Evolutionary conservation across 768 basidiomycete genomes (phyloP).

Genomic region (Suillus brevipes): DNA sequence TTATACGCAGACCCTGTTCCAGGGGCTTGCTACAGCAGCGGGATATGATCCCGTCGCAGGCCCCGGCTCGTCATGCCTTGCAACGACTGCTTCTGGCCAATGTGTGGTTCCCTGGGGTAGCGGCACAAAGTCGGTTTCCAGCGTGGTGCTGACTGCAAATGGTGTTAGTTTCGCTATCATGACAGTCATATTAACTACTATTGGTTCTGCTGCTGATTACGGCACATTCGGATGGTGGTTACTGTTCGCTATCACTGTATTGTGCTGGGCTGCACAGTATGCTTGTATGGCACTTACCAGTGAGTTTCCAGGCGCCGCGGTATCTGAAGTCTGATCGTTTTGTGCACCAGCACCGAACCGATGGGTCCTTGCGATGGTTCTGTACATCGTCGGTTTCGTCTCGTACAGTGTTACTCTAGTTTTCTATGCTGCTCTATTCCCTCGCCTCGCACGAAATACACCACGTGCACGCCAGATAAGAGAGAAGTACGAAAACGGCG

Average conservation of each 20-base stretch:
- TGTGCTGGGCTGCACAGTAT: conserved; percentile 83
- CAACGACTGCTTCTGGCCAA: conserved; percentile 58
- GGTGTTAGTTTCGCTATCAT: conserved; percentile 78
- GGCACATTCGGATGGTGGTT: conserved; percentile 73
- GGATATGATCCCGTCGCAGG: conserved; percentile 73
- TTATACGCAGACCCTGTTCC: conserved; percentile 75
- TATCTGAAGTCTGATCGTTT: not conserved
- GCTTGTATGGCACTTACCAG: conserved; percentile 73
- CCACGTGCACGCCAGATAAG: conserved; percentile 54
- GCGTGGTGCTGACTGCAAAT: conserved; percentile 74
- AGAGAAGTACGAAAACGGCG: conserved; percentile 57
- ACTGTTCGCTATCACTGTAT: conserved; percentile 63
- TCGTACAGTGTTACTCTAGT: conserved; percentile 79
- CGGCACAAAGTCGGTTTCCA: conserved; percentile 72
- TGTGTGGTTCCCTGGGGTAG: conserved; percentile 79
- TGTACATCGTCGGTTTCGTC: conserved; percentile 80
- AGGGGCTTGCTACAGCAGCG: conserved; percentile 67
- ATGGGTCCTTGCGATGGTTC: conserved; percentile 73
- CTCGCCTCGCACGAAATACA: conserved; percentile 80
- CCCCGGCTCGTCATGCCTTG: conserved; percentile 66
- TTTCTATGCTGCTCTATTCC: conserved; percentile 79
- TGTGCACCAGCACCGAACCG: conserved; percentile 52
- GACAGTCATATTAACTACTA: conserved; percentile 79
- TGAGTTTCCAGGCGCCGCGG: conserved; percentile 31
- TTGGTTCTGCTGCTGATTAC: conserved; percentile 47